A percentile compares a stretch with the other conserved stretches of the same genome.
Evolutionary conservation across 2,329 filamentous ascomycete species (phyloP).

Genomic region (Alternaria alternata): DNA sequence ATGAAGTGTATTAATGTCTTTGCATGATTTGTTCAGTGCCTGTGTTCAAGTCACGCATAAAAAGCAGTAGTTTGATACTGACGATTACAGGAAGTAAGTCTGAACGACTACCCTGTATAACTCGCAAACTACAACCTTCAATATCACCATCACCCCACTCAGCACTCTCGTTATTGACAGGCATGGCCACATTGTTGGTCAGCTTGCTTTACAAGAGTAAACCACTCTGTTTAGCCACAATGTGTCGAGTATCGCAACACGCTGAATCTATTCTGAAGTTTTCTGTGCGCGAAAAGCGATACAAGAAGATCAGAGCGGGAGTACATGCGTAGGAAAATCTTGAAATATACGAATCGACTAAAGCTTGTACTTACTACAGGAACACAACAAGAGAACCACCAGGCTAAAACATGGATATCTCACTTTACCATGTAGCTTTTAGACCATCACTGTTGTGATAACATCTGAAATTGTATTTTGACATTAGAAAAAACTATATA

Average conservation of each 20-base stretch:
- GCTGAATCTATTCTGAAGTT: not conserved
- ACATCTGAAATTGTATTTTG: not conserved
- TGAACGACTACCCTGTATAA: not conserved
- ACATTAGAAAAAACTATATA: not conserved
- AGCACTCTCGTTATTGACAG: not conserved
- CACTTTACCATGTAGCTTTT: not conserved
- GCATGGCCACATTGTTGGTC: not conserved
- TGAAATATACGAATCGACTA: not conserved
- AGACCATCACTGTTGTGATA: not conserved
- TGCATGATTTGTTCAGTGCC: not conserved
- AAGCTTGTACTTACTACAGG: no score
- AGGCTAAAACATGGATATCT: not conserved
- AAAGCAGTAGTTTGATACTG: not conserved
- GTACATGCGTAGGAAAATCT: not conserved
- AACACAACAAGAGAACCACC: not conserved
- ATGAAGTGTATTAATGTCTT: not conserved
- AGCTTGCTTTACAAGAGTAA: not conserved
- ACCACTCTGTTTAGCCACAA: not conserved
- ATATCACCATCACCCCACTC: not conserved
- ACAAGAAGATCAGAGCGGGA: not conserved
- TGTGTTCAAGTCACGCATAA: not conserved
- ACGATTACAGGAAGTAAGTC: not conserved
- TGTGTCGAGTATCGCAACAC: not conserved
- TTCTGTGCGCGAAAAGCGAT: not conserved
- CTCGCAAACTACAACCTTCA: not conserved